These are phyloP conservation scores for Barnettozyma sucrosica DNA, from an alignment of 805 yeast genomes.

Conservation along the genomic window DNA sequence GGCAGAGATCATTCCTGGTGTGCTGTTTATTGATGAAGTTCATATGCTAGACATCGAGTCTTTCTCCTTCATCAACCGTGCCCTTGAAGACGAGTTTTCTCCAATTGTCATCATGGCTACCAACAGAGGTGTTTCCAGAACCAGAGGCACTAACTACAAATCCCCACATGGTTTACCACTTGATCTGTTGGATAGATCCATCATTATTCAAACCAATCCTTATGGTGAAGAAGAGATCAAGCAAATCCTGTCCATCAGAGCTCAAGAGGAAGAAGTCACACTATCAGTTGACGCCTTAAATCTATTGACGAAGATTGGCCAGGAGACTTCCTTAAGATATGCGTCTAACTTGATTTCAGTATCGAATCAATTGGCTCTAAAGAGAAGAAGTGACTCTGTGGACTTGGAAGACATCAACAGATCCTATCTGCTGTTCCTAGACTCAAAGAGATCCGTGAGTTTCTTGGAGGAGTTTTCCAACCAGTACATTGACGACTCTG, in stretches of 20 bases:
- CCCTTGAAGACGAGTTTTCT: slow-evolving; percentile 92
- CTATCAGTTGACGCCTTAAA: slow-evolving; percentile 77
- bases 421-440: slow-evolving; percentile 80
- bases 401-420: slow-evolving; percentile 83
- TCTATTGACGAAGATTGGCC: slow-evolving; percentile 81
- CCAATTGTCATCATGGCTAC: slow-evolving; percentile 99
- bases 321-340: slow-evolving; percentile 86
- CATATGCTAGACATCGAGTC: slow-evolving; percentile 98
- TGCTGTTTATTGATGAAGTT: slow-evolving; percentile 93
- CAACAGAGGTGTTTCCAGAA: slow-evolving; percentile 88
- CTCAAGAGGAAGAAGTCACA: slow-evolving; percentile 91
- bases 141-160: slow-evolving; percentile 88
- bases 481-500: slow-evolving; percentile 74
- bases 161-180: slow-evolving; percentile 98
- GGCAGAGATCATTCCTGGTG: slow-evolving; percentile 97
- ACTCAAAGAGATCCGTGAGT: slow-evolving; percentile 83
- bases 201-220: slow-evolving; percentile 79
- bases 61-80: slow-evolving; percentile 91
- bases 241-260: slow-evolving; percentile 81
- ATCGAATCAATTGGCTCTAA: slow-evolving; percentile 77
- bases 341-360: slow-evolving; percentile 89
- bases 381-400: slow-evolving; percentile 66
- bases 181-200: slow-evolving; percentile 88
- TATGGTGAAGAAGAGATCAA: slow-evolving; percentile 81
- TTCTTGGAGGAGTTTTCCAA: slow-evolving; percentile 64